phyloP scores from a whole-genome alignment of 768 basidiomycete genomes.

The Mycena haematopus region DNA sequence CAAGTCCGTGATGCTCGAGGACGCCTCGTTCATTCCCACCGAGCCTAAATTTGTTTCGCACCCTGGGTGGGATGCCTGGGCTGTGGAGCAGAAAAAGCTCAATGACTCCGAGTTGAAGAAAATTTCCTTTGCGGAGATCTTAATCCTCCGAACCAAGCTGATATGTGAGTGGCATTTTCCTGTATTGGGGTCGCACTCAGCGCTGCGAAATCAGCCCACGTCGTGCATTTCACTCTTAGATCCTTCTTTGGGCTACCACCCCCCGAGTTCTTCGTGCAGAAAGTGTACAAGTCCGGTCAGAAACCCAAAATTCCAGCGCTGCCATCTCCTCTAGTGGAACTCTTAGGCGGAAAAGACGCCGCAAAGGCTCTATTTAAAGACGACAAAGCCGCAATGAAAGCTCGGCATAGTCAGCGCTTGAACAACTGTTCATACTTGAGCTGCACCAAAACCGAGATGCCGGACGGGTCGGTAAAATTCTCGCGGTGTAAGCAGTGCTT shows the following conservation, averaged over 20 bases:
- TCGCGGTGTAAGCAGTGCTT: conserved; percentile 20
- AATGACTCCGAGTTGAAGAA: conserved; percentile 6
- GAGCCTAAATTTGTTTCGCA: conserved; percentile 7
- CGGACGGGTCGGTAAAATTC: conserved; percentile 14
- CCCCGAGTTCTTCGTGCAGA: conserved; percentile 5
- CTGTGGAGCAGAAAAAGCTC: background rate
- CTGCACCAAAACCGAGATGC: background rate
- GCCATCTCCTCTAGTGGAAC: background rate
- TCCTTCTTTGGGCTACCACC: conserved; percentile 14
- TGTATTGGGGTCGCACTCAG: background rate
- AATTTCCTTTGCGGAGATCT: conserved; percentile 3
- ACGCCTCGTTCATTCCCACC: conserved; percentile 17
- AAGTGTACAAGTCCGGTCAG: background rate
- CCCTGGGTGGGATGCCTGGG: conserved; percentile 14
- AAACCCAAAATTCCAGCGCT: background rate
- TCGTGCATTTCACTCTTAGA: conserved; percentile 18
- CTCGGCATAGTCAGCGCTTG: conserved; percentile 4
- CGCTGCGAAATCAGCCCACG: background rate
- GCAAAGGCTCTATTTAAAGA: background rate
- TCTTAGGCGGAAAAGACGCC: background rate
- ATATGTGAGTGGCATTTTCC: conserved; percentile 12
- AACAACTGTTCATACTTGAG: conserved; percentile 17
- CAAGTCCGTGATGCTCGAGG: conserved; percentile 11
- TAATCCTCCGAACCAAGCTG: conserved; percentile 21
- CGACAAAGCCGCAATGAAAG: background rate